Conservation (phyloP, 176 grass and related monocot species). For the Thinopyrum elongatum region DNA sequence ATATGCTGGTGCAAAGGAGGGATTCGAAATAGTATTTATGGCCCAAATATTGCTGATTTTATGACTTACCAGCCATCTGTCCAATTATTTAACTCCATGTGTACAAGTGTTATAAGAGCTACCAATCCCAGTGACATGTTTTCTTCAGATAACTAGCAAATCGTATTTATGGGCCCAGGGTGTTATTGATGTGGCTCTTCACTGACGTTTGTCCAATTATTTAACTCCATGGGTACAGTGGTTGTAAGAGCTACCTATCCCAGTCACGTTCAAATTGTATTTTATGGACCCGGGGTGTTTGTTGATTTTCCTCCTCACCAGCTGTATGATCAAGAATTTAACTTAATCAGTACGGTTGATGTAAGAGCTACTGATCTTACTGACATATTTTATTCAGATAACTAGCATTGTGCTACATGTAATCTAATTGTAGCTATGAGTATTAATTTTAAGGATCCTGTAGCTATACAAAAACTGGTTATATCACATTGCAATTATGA, state of each 20-base stretch:
- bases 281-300: neutral
- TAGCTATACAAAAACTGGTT: no score
- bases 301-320: neutral
- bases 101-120: neutral
- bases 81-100: neutral
- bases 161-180: no score
- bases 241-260: neutral
- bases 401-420: no score
- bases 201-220: no score
- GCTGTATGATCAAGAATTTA: neutral
- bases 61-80: neutral
- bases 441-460: no score
- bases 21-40: neutral
- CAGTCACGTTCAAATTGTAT: neutral
- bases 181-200: no score
- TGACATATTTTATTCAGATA: no score
- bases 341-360: neutral
- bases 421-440: no score
- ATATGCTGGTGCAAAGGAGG: neutral
- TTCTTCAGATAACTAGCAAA: no score
- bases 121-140: neutral
- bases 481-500: no score
- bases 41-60: neutral
- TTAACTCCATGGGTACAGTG: neutral
- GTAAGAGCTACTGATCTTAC: no score